phyloP scores from a whole-genome alignment of 2,329 filamentous ascomycete species.

The Parafenestella ontariensis region DNA sequence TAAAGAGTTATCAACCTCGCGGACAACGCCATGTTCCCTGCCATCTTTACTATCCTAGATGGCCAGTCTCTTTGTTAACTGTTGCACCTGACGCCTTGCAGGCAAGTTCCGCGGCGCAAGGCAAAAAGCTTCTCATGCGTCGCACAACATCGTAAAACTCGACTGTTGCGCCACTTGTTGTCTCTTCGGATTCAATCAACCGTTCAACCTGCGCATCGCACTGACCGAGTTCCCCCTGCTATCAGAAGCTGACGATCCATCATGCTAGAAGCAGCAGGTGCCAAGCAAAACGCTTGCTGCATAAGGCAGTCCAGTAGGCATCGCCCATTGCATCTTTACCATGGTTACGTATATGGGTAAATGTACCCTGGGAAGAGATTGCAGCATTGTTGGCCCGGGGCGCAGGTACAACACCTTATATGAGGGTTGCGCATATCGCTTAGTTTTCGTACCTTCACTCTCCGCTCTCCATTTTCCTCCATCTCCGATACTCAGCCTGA shows the following conservation, averaged over 20 bases:
- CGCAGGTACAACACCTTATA: not conserved
- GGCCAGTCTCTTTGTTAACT: no score
- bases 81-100: no score
- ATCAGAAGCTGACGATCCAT: not conserved
- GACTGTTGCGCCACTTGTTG: not conserved
- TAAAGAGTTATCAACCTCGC: no score
- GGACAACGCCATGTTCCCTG: no score
- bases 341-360: conserved; percentile 1
- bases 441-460: not conserved
- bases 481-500: not conserved
- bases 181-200: not conserved
- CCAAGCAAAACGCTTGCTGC: not conserved
- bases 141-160: no score
- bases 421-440: not conserved
- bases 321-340: not conserved
- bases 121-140: no score
- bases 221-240: not conserved
- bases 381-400: not conserved
- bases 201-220: not conserved
- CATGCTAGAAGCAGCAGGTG: conserved; percentile 1
- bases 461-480: not conserved
- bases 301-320: not conserved
- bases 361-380: not conserved
- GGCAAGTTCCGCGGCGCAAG: no score
- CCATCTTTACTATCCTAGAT: no score